Evolutionary conservation across 352 stramenopile species (phyloP).

Genomic region (Pythium utonaiense): DNA sequence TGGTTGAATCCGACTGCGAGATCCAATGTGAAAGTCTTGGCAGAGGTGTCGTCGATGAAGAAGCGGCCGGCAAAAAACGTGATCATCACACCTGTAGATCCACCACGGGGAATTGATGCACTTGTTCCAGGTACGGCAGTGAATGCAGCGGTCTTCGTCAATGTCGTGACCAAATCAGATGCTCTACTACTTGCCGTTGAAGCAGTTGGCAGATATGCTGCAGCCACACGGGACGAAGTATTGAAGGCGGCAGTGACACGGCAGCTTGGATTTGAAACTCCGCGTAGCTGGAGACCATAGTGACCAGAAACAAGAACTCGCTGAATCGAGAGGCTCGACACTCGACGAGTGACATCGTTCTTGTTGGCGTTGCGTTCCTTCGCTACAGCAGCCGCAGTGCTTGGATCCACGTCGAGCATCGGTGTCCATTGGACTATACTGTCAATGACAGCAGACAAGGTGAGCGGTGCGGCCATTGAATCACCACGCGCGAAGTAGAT

Average conservation of each 20-base stretch:
- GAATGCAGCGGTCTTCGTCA: constrained; percentile 32
- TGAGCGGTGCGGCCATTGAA: constrained; percentile 24
- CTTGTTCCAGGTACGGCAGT: constrained; percentile 28
- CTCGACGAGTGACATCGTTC: constrained; percentile 37
- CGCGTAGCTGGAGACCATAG: constrained; percentile 34
- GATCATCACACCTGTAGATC: constrained; percentile 33
- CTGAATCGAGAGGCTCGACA: constrained; percentile 45
- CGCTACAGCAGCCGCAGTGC: constrained; percentile 24
- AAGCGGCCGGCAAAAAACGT: constrained; percentile 48
- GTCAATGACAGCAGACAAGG: constrained; percentile 22
- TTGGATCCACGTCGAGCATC: constrained; percentile 30
- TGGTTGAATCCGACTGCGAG: constrained; percentile 34
- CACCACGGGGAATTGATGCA: constrained; percentile 13
- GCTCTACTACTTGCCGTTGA: constrained; percentile 18
- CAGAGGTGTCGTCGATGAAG: constrained; percentile 42
- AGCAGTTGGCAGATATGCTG: constrained; percentile 36
- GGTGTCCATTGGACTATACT: constrained; percentile 39
- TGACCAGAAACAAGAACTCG: constrained; percentile 31
- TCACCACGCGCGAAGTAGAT: constrained; percentile 47
- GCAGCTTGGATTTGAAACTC: constrained; percentile 32
- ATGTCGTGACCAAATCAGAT: constrained; percentile 25
- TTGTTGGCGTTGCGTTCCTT: constrained; percentile 33
- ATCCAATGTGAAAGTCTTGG: constrained; percentile 48
- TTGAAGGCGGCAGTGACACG: constrained; percentile 33
- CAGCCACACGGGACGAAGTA: constrained; percentile 37